phyloP scores from a whole-genome alignment of 768 basidiomycete genomes.

The Lentinula aciculospora region DNA sequence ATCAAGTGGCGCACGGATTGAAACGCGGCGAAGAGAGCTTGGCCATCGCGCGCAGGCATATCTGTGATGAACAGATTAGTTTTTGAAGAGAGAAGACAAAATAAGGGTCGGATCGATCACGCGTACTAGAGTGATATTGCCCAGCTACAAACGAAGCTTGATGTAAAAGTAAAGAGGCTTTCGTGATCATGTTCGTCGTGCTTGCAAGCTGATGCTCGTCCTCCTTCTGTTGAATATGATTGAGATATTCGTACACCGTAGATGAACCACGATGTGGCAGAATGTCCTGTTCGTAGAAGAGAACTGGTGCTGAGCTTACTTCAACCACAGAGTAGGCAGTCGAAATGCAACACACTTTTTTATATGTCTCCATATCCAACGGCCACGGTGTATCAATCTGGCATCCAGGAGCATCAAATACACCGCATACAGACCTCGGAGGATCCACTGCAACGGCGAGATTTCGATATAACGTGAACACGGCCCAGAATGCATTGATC shows the following conservation, averaged over 20 bases:
- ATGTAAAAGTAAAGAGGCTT: slow-evolving; percentile 56
- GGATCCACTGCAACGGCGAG: slow-evolving; percentile 49
- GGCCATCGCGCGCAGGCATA: slow-evolving; percentile 32
- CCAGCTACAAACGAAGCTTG: slow-evolving; percentile 49
- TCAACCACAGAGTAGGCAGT: slow-evolving; percentile 2
- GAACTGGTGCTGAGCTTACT: background rate
- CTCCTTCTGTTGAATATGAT: slow-evolving; percentile 23
- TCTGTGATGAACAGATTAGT: slow-evolving; percentile 22
- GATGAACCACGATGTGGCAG: slow-evolving; percentile 37
- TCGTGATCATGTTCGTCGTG: slow-evolving; percentile 38
- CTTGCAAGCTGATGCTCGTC: slow-evolving; percentile 22
- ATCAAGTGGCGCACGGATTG: slow-evolving; percentile 41
- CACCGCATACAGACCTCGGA: slow-evolving; percentile 47
- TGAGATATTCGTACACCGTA: slow-evolving; percentile 47
- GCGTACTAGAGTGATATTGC: slow-evolving; percentile 25
- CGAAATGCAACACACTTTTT: slow-evolving; percentile 23
- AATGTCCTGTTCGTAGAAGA: slow-evolving; percentile 28
- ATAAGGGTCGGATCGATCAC: background rate
- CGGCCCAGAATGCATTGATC: slow-evolving; percentile 64
- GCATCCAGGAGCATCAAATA: slow-evolving; percentile 44
- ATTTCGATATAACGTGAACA: slow-evolving; percentile 52
- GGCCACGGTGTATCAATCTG: slow-evolving; percentile 54
- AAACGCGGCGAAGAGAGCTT: slow-evolving; percentile 38
- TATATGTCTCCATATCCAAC: slow-evolving; percentile 32
- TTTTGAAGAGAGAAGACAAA: background rate